Percentiles rank a stretch among this genome's conserved stretches.
Evolutionary conservation across 2,329 filamentous ascomycete species (phyloP).

Genomic region (Colletotrichum sp.): DNA sequence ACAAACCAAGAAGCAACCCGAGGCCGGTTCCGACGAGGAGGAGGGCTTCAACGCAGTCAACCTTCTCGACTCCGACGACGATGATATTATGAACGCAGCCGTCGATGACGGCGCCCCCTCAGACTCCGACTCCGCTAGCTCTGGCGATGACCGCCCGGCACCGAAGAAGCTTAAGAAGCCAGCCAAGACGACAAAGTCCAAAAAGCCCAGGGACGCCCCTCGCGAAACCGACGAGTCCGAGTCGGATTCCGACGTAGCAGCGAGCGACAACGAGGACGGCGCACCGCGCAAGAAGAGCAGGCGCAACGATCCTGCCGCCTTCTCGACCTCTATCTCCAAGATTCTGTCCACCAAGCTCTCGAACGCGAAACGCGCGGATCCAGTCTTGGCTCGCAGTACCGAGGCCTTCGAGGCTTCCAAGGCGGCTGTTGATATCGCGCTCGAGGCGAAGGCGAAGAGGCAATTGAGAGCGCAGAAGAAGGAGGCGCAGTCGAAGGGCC

Average conservation of each 20-base stretch:
- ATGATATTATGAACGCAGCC: slow-evolving; percentile 58
- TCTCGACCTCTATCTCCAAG: slow-evolving; percentile 91
- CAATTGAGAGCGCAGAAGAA: slow-evolving; percentile 83
- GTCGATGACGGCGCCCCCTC: slow-evolving; percentile 54
- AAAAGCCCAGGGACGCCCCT: slow-evolving; percentile 20
- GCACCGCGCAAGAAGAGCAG: slow-evolving; percentile 64
- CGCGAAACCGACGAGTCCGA: slow-evolving; percentile 32
- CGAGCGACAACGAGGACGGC: slow-evolving; percentile 34
- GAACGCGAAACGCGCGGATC: slow-evolving; percentile 80
- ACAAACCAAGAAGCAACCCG: slow-evolving; percentile 57
- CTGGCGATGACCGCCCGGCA: slow-evolving; percentile 35
- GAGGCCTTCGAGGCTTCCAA: slow-evolving; percentile 75
- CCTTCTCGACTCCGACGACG: slow-evolving; percentile 61
- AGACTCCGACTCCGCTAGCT: slow-evolving; percentile 38
- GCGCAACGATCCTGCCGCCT: slow-evolving; percentile 89
- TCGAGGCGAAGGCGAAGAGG: slow-evolving; percentile 81
- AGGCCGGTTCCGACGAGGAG: slow-evolving; percentile 49
- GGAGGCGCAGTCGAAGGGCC: slow-evolving; percentile 80
- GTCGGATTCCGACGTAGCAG: slow-evolving; percentile 30
- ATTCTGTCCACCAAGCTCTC: slow-evolving; percentile 91
- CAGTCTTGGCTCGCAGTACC: slow-evolving; percentile 85
- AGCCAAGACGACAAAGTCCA: slow-evolving; percentile 21
- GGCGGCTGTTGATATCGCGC: slow-evolving; percentile 73
- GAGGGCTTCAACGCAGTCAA: slow-evolving; percentile 56
- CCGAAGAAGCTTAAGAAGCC: slow-evolving; percentile 29